Evolutionary conservation across 2,329 filamentous ascomycete species (phyloP).

Genomic region (Aureobasidium leucospermi): DNA sequence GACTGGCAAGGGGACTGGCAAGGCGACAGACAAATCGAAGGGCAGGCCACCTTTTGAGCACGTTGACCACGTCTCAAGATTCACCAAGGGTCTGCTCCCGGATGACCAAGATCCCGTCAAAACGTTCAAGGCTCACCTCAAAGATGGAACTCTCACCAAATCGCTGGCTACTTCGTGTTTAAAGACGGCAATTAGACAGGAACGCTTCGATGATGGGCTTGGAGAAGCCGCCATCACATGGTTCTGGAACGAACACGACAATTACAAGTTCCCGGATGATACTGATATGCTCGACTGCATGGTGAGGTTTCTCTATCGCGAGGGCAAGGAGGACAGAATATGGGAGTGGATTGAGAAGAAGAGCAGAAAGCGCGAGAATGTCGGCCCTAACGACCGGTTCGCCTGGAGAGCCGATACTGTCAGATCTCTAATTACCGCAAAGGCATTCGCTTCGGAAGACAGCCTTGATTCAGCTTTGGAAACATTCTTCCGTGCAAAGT

Average conservation of each 20-base stretch:
- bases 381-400: background rate
- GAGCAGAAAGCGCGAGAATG: background rate
- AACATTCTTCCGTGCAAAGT: background rate
- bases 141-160: background rate
- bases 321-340: background rate
- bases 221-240: background rate
- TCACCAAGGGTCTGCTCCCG: too few relatives aligned
- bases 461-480: background rate
- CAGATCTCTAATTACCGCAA: background rate
- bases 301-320: background rate
- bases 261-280: background rate
- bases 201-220: background rate
- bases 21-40: too few relatives aligned
- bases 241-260: background rate
- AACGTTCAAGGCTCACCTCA: background rate
- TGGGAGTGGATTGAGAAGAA: background rate
- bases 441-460: background rate
- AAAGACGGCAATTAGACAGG: background rate
- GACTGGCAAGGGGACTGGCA: too few relatives aligned
- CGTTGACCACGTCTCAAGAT: too few relatives aligned
- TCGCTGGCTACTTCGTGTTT: background rate
- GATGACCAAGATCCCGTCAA: background rate
- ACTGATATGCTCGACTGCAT: background rate
- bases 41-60: too few relatives aligned
- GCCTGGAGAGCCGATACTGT: background rate